These are phyloP conservation scores for Lachnum nothofagi DNA, from an alignment of 2,329 filamentous ascomycete genomes.

Conservation along the genomic window DNA sequence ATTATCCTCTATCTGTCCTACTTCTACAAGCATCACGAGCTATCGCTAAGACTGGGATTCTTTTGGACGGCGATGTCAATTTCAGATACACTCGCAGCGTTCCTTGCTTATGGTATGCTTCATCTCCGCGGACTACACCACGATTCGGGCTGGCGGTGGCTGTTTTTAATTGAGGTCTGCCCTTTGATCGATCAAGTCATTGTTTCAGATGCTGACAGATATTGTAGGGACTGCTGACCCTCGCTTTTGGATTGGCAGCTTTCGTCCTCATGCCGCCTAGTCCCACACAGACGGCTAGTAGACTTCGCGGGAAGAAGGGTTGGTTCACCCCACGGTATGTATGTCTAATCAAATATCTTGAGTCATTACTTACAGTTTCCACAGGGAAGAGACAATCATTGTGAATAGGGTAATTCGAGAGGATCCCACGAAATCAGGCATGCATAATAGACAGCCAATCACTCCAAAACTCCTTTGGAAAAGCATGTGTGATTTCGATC, in stretches of 20 bases:
- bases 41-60: conserved; percentile 59
- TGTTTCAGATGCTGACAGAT: background rate
- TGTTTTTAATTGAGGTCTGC: conserved; percentile 41
- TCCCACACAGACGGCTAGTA: conserved; percentile 27
- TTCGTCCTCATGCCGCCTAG: conserved; percentile 16
- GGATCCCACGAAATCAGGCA: conserved; percentile 44
- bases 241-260: conserved; percentile 13
- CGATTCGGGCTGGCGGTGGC: conserved; percentile 53
- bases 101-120: conserved; percentile 52
- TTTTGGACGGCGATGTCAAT: conserved; percentile 59
- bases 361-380: too few relatives aligned
- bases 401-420: conserved; percentile 55
- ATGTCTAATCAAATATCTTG: too few relatives aligned
- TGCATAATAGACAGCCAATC: conserved; percentile 48
- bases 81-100: conserved; percentile 48
- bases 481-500: conserved; percentile 46
- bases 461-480: conserved; percentile 42
- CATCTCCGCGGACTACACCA: conserved; percentile 48
- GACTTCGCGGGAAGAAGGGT: conserved; percentile 54
- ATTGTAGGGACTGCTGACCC: conserved; percentile 14
- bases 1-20: conserved; percentile 60
- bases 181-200: conserved; percentile 16
- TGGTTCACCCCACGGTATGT: too few relatives aligned
- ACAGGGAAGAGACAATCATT: conserved; percentile 58
- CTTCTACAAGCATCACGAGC: conserved; percentile 63